Conservation (phyloP, 2,329 filamentous ascomycete genomes). For the Nemania diffusa region DNA sequence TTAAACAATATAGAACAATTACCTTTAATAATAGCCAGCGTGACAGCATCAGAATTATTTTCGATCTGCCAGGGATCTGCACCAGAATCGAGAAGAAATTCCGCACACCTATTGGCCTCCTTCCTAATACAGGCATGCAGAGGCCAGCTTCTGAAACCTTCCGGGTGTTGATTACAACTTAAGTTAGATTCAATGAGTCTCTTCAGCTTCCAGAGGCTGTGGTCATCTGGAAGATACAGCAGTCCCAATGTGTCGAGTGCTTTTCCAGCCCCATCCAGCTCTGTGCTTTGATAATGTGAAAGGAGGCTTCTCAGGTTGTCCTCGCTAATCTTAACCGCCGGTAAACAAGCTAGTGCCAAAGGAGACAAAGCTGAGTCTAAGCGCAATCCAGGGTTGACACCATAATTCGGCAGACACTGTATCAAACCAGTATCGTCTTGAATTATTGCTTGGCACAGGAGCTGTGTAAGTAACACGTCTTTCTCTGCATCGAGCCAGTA, state of each 20-base stretch:
- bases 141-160: no score
- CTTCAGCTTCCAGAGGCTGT: constrained; percentile 2
- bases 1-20: neutral
- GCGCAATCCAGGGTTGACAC: neutral
- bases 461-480: no score
- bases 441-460: constrained; percentile 16
- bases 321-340: neutral
- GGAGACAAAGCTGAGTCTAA: constrained; percentile 11
- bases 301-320: constrained; percentile 1
- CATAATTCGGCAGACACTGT: neutral
- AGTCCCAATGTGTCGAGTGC: neutral
- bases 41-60: neutral
- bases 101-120: neutral
- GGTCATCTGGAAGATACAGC: neutral
- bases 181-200: neutral
- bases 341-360: constrained; percentile 7
- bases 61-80: constrained; percentile 12
- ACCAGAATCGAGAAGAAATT: constrained; percentile 12
- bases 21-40: neutral
- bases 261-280: neutral
- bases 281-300: neutral
- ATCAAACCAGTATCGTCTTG: constrained; percentile 1
- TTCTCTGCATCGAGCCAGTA: no score
- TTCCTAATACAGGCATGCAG: no score
- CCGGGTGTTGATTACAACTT: neutral